Conservation (phyloP, 2,329 filamentous ascomycete genomes). For the Microdochium bolleyi region DNA sequence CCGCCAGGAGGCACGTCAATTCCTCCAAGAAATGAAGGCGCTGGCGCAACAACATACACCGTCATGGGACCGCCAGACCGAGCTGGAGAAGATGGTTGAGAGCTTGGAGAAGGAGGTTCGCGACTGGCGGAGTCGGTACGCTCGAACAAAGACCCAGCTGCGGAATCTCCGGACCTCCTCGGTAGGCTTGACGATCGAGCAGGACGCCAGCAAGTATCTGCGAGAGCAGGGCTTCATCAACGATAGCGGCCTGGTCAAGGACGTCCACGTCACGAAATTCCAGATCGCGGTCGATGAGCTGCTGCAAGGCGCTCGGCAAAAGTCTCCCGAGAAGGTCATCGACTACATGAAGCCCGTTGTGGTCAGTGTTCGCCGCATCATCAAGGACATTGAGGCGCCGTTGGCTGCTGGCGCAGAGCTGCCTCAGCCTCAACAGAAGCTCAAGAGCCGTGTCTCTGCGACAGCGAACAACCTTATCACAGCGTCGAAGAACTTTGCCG, state of each 20-base stretch:
- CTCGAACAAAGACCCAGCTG: conserved; percentile 79
- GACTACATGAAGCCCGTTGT: conserved; percentile 85
- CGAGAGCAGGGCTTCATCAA: conserved; percentile 61
- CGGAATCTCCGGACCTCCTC: conserved; percentile 75
- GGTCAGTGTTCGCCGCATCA: conserved; percentile 74
- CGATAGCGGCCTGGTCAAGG: conserved; percentile 73
- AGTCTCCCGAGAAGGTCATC: conserved; percentile 67
- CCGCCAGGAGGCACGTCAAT: conserved; percentile 71
- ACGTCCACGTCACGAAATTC: conserved; percentile 90
- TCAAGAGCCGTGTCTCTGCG: conserved; percentile 78
- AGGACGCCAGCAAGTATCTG: conserved; percentile 60
- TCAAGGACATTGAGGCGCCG: conserved; percentile 65
- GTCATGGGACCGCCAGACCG: conserved; percentile 74
- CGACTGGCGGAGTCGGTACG: conserved; percentile 86
- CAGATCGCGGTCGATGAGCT: conserved; percentile 92
- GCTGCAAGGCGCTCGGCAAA: conserved; percentile 64
- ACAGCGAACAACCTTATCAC: conserved; percentile 96
- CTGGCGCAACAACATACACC: conserved; percentile 74
- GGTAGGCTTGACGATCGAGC: conserved; percentile 60
- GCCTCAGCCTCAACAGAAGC: conserved; percentile 53
- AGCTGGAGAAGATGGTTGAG: conserved; percentile 66
- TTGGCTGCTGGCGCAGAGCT: conserved; percentile 43
- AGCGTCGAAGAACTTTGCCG: conserved; percentile 83
- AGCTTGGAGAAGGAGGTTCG: conserved; percentile 75
- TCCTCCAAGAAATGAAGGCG: conserved; percentile 80